Evolutionary conservation across 2,329 filamentous ascomycete species (phyloP).

Genomic region (Arthrobotrys entomopaga): DNA sequence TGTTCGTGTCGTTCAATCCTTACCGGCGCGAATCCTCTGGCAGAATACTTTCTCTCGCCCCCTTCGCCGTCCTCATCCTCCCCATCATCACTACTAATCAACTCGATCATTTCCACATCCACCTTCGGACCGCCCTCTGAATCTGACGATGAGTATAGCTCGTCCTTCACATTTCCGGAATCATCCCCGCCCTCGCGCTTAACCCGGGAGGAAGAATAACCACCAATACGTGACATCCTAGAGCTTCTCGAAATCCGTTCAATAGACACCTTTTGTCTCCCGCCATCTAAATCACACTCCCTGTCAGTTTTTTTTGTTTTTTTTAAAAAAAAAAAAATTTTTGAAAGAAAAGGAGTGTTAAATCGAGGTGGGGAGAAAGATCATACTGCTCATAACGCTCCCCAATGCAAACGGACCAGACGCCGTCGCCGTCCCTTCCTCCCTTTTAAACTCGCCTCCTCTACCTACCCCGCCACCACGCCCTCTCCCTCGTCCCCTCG

Average conservation of each 20-base stretch:
- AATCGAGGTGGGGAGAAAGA: background rate
- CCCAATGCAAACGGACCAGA: conserved; percentile 58
- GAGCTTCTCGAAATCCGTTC: conserved; percentile 24
- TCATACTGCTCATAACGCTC: conserved; percentile 56
- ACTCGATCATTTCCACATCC: conserved; percentile 58
- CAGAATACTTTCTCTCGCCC: conserved; percentile 38
- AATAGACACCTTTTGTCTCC: conserved; percentile 49
- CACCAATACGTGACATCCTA: conserved; percentile 3
- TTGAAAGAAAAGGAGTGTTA: too few relatives aligned
- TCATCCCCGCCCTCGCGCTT: conserved; percentile 50
- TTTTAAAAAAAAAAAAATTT: background rate
- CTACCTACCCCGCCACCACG: conserved; percentile 38
- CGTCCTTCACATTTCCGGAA: conserved; percentile 44
- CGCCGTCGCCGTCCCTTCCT: conserved; percentile 47
- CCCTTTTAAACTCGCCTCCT: conserved; percentile 9
- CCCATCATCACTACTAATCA: conserved; percentile 53
- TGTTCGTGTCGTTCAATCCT: conserved; percentile 55
- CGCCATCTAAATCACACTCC: conserved; percentile 16
- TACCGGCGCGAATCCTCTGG: conserved; percentile 44
- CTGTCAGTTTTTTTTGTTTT: too few relatives aligned
- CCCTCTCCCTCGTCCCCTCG: conserved; percentile 55
- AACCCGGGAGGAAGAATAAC: conserved; percentile 15
- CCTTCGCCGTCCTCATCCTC: conserved; percentile 51
- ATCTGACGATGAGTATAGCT: conserved; percentile 55
- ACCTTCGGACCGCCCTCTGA: conserved; percentile 57